Conservation (phyloP, 2,329 filamentous ascomycete species). For the Cryphonectria japonica region DNA sequence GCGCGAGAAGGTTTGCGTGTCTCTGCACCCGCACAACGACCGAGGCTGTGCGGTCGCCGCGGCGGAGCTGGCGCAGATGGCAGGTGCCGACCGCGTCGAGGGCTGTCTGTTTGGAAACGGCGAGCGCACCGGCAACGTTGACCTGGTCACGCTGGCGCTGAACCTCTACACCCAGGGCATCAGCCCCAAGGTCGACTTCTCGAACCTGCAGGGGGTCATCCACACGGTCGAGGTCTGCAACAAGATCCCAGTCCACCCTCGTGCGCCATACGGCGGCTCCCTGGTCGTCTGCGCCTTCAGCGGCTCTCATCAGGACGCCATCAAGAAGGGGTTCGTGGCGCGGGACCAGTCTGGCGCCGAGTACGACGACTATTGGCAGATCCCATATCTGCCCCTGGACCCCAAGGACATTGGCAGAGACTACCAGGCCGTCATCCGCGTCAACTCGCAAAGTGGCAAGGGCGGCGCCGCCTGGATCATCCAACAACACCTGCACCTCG, state of each 20-base stretch:
- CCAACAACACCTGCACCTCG: constrained; percentile 83
- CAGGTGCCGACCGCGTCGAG: constrained; percentile 90
- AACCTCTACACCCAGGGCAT: constrained; percentile 96
- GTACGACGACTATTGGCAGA: constrained; percentile 74
- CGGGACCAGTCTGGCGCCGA: constrained; percentile 64
- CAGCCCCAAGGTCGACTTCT: constrained; percentile 85
- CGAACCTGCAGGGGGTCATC: constrained; percentile 83
- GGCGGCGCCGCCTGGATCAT: constrained; percentile 95
- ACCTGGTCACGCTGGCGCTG: constrained; percentile 87
- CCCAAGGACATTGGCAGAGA: constrained; percentile 91
- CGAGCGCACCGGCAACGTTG: constrained; percentile 93
- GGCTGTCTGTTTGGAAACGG: constrained; percentile 94
- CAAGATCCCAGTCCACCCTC: constrained; percentile 90
- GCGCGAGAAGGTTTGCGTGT: constrained; percentile 85
- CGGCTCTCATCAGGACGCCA: constrained; percentile 92
- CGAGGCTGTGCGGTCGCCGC: constrained; percentile 87
- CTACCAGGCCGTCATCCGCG: constrained; percentile 97
- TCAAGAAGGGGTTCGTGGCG: constrained; percentile 85
- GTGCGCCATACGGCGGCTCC: constrained; percentile 88
- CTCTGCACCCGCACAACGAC: constrained; percentile 93
- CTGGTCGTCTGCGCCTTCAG: constrained; percentile 92
- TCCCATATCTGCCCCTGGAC: constrained; percentile 92
- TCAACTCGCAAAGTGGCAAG: constrained; percentile 96
- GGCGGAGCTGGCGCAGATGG: constrained; percentile 93
- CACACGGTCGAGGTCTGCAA: constrained; percentile 89